These are phyloP conservation scores for Aspergillus quadricinctus DNA, from an alignment of 2,329 filamentous ascomycete genomes.

Conservation along the genomic window DNA sequence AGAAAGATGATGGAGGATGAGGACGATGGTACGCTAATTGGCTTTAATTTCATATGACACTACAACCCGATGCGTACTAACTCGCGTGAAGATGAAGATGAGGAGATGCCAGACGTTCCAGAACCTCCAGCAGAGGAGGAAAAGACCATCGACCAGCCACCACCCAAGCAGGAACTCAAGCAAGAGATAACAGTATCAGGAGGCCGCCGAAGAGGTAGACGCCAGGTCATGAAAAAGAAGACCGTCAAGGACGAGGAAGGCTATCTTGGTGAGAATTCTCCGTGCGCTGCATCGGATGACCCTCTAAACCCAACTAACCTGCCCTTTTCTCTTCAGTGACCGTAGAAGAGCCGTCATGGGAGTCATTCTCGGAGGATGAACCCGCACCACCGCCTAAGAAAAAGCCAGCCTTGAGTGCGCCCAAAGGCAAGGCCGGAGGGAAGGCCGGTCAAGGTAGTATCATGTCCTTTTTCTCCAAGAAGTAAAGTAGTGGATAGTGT, in stretches of 20 bases:
- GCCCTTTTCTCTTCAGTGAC: conserved; percentile 59
- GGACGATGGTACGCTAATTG: conserved; percentile 37
- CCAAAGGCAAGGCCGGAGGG: conserved; percentile 52
- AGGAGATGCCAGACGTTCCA: conserved; percentile 56
- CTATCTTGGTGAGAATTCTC: conserved; percentile 65
- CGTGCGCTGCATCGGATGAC: not conserved
- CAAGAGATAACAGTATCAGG: conserved; percentile 52
- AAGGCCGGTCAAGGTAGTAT: conserved; percentile 67
- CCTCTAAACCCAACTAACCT: conserved; percentile 1
- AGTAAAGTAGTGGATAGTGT: conserved; percentile 39
- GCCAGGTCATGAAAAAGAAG: conserved; percentile 82
- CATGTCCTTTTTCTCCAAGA: conserved; percentile 89
- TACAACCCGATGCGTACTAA: conserved; percentile 21
- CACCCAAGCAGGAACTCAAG: conserved; percentile 44
- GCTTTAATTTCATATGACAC: conserved; percentile 31
- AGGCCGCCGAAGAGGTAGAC: conserved; percentile 69
- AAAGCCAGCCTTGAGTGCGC: conserved; percentile 39
- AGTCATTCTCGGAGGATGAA: conserved; percentile 91
- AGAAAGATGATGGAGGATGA: conserved; percentile 74
- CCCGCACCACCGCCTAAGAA: conserved; percentile 49
- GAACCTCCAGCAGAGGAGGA: conserved; percentile 34
- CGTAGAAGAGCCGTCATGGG: conserved; percentile 78
- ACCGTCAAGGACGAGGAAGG: conserved; percentile 83
- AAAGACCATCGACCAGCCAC: conserved; percentile 32
- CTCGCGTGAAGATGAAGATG: conserved; percentile 36